phyloP scores from a whole-genome alignment of 1,139 yeast genomes.

The Taphrina sp. region DNA sequence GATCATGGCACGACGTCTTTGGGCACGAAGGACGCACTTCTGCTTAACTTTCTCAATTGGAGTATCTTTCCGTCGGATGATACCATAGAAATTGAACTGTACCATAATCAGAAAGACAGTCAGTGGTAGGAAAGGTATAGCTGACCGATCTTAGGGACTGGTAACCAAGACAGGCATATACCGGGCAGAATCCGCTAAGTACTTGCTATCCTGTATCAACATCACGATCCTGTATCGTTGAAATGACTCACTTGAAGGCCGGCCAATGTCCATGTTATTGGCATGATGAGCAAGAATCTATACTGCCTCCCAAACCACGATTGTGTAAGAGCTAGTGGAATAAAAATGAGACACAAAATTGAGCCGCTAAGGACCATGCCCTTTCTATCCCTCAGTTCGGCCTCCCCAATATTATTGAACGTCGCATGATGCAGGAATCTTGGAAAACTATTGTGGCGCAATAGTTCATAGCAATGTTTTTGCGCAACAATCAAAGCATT shows the following conservation, averaged over 20 bases:
- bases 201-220: background rate
- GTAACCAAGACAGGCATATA: slow-evolving; percentile 1
- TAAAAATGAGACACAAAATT: background rate
- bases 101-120: background rate
- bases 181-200: slow-evolving; percentile 4
- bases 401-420: slow-evolving; percentile 12
- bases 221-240: background rate
- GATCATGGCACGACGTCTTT: background rate
- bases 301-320: slow-evolving; percentile 2
- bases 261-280: background rate
- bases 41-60: slow-evolving; percentile 2
- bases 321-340: slow-evolving; percentile 6
- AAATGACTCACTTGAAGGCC: background rate
- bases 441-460: slow-evolving; percentile 2
- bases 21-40: slow-evolving; percentile 8
- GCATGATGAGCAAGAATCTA: background rate
- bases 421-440: slow-evolving; percentile 7
- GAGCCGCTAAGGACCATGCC: background rate
- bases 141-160: too few relatives aligned
- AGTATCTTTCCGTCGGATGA: background rate
- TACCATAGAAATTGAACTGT: slow-evolving; percentile 6
- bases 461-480: slow-evolving; percentile 7
- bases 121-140: too few relatives aligned
- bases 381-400: background rate
- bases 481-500: background rate